phyloP scores from a whole-genome alignment of 164 flowering plant genomes.

The Vitis riparia region DNA sequence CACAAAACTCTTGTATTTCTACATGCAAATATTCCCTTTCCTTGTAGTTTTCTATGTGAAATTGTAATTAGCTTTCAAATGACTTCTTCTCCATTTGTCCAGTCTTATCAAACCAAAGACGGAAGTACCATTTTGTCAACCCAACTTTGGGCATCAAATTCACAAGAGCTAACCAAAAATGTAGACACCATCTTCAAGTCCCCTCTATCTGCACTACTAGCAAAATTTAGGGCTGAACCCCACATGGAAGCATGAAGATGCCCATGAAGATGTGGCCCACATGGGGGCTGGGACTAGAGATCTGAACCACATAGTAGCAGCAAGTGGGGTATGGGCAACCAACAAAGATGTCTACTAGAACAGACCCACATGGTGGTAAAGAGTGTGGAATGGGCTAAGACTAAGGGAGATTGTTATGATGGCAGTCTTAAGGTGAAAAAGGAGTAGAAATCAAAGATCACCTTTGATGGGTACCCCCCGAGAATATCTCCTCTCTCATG shows the following conservation, averaged over 20 bases:
- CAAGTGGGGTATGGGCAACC: too few relatives aligned
- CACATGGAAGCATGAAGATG: background rate
- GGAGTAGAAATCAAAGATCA: conserved; percentile 22
- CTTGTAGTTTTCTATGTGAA: too few relatives aligned
- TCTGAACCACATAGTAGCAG: too few relatives aligned
- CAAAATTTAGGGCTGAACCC: background rate
- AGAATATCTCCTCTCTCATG: conserved; percentile 15
- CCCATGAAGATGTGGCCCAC: conserved; percentile 4
- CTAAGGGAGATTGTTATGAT: conserved; percentile 17
- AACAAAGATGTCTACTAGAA: background rate
- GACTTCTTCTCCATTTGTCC: too few relatives aligned
- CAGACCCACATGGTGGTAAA: conserved; percentile 18
- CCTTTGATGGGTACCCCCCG: background rate
- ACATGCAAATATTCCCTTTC: too few relatives aligned
- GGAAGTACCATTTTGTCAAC: too few relatives aligned
- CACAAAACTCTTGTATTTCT: too few relatives aligned
- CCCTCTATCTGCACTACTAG: background rate
- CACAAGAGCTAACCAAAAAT: too few relatives aligned
- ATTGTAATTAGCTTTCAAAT: too few relatives aligned
- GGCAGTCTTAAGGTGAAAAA: conserved; percentile 19
- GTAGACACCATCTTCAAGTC: background rate
- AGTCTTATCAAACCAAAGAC: too few relatives aligned
- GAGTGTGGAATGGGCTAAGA: conserved; percentile 8
- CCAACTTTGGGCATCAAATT: too few relatives aligned
- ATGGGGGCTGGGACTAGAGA: background rate